Evolutionary conservation across 2,329 filamentous ascomycete genomes (phyloP).

Genomic region (Fusarium anthophilum): DNA sequence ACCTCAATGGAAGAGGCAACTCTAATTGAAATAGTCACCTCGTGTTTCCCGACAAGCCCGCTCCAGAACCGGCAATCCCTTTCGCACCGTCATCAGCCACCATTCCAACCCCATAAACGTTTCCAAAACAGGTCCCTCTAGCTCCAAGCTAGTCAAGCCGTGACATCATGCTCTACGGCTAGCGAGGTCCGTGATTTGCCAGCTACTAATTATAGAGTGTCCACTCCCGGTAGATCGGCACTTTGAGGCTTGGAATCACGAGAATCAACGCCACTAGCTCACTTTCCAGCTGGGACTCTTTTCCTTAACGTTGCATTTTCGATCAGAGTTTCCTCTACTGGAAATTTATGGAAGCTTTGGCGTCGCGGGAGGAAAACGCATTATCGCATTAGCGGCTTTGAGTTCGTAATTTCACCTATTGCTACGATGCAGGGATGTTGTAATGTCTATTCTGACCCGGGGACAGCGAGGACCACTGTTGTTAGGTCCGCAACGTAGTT

Average conservation of each 20-base stretch:
- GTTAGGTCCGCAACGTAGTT: background rate
- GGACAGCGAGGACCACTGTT: background rate
- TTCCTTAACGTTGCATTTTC: conserved; percentile 11
- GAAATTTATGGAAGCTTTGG: no score
- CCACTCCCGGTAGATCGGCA: conserved; percentile 2
- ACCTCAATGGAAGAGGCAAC: fast-evolving
- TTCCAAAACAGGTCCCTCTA: fast-evolving
- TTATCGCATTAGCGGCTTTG: background rate
- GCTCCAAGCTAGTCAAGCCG: background rate
- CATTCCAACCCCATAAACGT: background rate
- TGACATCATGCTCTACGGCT: background rate
- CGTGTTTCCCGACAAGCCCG: background rate
- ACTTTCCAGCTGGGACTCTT: background rate
- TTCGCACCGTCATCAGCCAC: background rate
- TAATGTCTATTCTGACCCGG: background rate
- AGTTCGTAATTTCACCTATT: background rate
- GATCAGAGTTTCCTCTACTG: background rate
- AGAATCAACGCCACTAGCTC: background rate
- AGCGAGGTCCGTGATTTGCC: background rate
- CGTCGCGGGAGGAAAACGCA: background rate
- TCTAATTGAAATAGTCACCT: background rate
- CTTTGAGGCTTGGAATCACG: conserved; percentile 1
- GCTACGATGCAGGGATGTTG: background rate
- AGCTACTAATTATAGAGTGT: conserved; percentile 23
- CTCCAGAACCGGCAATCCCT: background rate